Base-by-base conservation (phyloP, 768 basidiomycete genomes). In the Mycena alexandri region DNA sequence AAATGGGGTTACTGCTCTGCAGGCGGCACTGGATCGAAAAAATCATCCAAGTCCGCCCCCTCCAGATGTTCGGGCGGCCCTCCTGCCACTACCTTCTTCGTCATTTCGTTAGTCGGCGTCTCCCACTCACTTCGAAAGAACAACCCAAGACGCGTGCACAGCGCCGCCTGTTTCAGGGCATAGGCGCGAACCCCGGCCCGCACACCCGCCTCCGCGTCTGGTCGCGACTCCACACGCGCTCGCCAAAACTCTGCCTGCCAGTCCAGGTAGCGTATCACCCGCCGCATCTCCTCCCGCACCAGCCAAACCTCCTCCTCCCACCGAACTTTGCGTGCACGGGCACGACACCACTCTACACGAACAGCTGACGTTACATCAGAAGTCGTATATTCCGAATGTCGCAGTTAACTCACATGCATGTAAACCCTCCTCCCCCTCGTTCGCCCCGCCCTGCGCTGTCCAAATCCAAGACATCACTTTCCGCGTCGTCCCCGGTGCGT, bases 231-330 rank as follows among this genome's bases (percentile, higher is more conserved):
- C 0, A 34, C 58, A 2, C 21, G 33, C 14, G 1, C 58, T 3
- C 19, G 17, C 58, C 33, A 60, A 33, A 46, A 60, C 7, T 1
- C 3, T 2, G 58, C 29, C 22, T 60, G 58, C 58, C 58, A 60
- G 2, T 16, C 33, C 2, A 60, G 44, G 21, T 60, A 60, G 0
- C 58, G 46, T 2, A 60, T 14, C 1, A 63, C 42, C 21, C 48
- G 22, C 14, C 47, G 36, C 66, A 71, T 70, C 54, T 72, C 71
- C 25, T 67, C 71, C 19, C 54, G 21, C 61, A 70, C 43, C 19
- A 67, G 34, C 34, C 53, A 5, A 0, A 67, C 63, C 44, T 71
- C 66, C 38, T 72, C 38, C 10, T 38, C 38, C 38, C 38, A 38
- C 14, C 38, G 4, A 38, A 14, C 14, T 11, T 38, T 38, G 7